Evolutionary conservation across 805 yeast species (phyloP).

Genomic region (Yarrowia osloensis): DNA sequence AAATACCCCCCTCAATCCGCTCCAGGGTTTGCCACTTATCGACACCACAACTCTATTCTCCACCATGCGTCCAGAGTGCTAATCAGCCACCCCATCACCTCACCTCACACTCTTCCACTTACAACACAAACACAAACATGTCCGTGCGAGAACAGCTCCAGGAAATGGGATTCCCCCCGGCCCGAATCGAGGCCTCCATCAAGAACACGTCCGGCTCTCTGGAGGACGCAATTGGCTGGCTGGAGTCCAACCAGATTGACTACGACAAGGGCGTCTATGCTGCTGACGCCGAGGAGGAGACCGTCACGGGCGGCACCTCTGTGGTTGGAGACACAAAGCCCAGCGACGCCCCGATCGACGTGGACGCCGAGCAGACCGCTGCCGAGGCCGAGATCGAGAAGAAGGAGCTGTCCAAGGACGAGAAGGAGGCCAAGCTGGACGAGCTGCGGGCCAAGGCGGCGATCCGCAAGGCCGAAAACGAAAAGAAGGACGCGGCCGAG

Average conservation of each 20-base stretch:
- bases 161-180: constrained; percentile 43
- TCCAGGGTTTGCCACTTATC: neutral
- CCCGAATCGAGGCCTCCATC: constrained; percentile 41
- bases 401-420: constrained; percentile 39
- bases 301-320: neutral
- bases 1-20: neutral
- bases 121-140: neutral
- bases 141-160: constrained; percentile 32
- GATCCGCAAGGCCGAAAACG: constrained; percentile 40
- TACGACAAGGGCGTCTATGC: constrained; percentile 35
- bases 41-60: neutral
- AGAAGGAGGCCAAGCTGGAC: constrained; percentile 40
- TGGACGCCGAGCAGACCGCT: neutral
- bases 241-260: constrained; percentile 38
- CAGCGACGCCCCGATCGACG: constrained; percentile 7
- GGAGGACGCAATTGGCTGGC: constrained; percentile 43
- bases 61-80: neutral
- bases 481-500: constrained; percentile 40
- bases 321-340: neutral
- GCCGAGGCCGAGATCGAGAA: constrained; percentile 2
- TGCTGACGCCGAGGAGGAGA: constrained; percentile 32
- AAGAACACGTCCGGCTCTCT: constrained; percentile 35
- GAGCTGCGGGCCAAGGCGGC: constrained; percentile 40
- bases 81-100: neutral
- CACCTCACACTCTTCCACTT: neutral